Percentiles rank a stretch among this genome's conserved stretches.
Evolutionary conservation across 2,329 filamentous ascomycete genomes (phyloP).

Genomic region (Basipetospora chlamydospora): DNA sequence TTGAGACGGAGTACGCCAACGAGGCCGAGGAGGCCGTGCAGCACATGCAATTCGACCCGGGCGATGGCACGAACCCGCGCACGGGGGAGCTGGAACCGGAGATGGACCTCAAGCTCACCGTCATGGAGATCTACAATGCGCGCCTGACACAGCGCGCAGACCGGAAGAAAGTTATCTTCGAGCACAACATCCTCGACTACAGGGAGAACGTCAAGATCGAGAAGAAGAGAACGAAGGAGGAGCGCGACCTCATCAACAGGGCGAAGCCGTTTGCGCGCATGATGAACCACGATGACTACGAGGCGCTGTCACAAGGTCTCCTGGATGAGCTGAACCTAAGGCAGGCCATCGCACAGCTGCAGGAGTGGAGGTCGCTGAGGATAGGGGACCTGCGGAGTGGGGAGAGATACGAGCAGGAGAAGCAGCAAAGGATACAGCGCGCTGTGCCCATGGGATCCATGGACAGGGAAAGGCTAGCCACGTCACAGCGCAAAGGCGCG

Average conservation of each 20-base stretch:
- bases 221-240: conserved; percentile 93
- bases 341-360: conserved; percentile 76
- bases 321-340: conserved; percentile 85
- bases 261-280: conserved; percentile 92
- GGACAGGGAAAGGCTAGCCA: conserved; percentile 65
- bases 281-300: conserved; percentile 90
- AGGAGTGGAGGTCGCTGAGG: conserved; percentile 79
- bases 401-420: conserved; percentile 87
- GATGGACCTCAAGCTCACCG: conserved; percentile 92
- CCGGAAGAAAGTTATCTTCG: conserved; percentile 91
- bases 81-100: conserved; percentile 86
- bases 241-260: conserved; percentile 79
- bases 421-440: conserved; percentile 58
- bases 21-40: conserved; percentile 97
- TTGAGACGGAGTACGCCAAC: conserved; percentile 95
- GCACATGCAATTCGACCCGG: conserved; percentile 95
- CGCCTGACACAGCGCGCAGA: conserved; percentile 82
- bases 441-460: conserved; percentile 62
- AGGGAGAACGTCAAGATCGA: conserved; percentile 78
- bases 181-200: conserved; percentile 87
- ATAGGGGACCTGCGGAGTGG: conserved; percentile 76
- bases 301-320: conserved; percentile 68
- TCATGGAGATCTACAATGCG: conserved; percentile 97
- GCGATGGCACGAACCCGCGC: conserved; percentile 73
- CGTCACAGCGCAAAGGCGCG: conserved; percentile 54